Conservation (phyloP, 305 asterid species). For the Fraxinus sp. region DNA sequence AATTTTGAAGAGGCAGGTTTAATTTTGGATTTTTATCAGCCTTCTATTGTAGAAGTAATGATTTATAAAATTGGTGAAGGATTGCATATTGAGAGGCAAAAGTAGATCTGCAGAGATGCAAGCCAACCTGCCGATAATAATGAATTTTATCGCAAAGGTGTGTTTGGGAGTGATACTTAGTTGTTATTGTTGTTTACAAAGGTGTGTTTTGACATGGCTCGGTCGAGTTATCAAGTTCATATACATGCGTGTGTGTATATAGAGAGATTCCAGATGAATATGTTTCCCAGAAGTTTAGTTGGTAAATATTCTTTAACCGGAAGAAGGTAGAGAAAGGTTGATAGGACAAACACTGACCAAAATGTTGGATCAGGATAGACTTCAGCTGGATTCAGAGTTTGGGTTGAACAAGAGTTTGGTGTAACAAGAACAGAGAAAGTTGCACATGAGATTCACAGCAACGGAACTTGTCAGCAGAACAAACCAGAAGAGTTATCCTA, state of each 20-base stretch:
- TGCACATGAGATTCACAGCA: neutral
- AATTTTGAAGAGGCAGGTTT: slow-evolving; percentile 66
- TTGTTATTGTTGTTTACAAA: slow-evolving; percentile 29
- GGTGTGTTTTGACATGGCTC: slow-evolving; percentile 23
- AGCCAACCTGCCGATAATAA: slow-evolving; percentile 15
- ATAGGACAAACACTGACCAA: slow-evolving; percentile 18
- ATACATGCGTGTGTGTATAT: neutral
- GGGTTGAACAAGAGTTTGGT: slow-evolving; percentile 3
- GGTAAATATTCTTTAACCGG: slow-evolving; percentile 16
- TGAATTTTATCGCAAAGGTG: neutral
- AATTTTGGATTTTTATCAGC: slow-evolving; percentile 43
- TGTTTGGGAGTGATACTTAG: neutral
- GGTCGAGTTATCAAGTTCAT: slow-evolving; percentile 15
- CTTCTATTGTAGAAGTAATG: slow-evolving; percentile 30
- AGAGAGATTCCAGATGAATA: neutral
- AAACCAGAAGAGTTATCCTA: slow-evolving; percentile 4
- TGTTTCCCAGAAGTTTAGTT: slow-evolving; percentile 22
- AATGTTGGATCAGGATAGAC: slow-evolving; percentile 12
- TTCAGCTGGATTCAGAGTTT: slow-evolving; percentile 8
- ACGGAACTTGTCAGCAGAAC: neutral
- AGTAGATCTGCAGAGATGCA: slow-evolving; percentile 23
- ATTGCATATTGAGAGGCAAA: slow-evolving; percentile 27
- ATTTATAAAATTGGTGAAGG: slow-evolving; percentile 26
- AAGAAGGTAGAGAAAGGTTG: slow-evolving; percentile 9
- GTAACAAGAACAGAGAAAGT: slow-evolving; percentile 4